Evolutionary conservation across 164 flowering plant genomes (phyloP), one percentile per base, ranked within the genome.

Genomic region (Taxillus chinensis): DNA sequence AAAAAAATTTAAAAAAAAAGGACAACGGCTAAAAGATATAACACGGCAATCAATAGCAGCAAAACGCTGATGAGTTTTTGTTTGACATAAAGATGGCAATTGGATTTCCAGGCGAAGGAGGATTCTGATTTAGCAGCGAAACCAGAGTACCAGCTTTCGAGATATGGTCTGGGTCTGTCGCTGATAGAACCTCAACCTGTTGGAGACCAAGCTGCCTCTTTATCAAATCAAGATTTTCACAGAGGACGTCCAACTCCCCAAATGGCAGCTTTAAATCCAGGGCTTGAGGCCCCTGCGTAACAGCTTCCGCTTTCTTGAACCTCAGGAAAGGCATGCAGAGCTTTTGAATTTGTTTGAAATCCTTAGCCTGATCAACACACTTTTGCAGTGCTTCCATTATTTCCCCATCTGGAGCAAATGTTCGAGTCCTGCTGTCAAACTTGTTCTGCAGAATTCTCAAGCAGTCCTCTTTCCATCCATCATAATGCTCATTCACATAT

Each of bases 391-490:
- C 88, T 7, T 74, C 73, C 59, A 78, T 46, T 58, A 90, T 86
- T 65, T 85, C 92, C 48, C 62, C 57, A 51, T 86, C 96, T 12
- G 96, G 75, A 8, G 87, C 80, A 77, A 92, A 92, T 3, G 75
- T 59, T 9, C 67, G 62, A 40, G 75, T 71, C 12, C 59, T 45
- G 2, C 45, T 27, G 57, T 82, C 71, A 62, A 76, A 92, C 58
- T 83, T 84, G 60, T 71, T 78, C 65, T 74, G 79, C 11, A 89
- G 88, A 55, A 86, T 85, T 61, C 57, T 76, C 73, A 90, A 66
- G 72, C 96, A 92, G 45, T 76, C 85, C 59, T 79, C 87, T 67
- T 90, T 86, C 98, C 98, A 92, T 15, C 95, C 95, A 67, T 79
- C 88, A 64, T 82, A 87, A 54, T 79, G 73, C 71, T 92, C 93